Conservation (phyloP, 2,329 filamentous ascomycete species). For the Pestalotiopsis sp. region DNA sequence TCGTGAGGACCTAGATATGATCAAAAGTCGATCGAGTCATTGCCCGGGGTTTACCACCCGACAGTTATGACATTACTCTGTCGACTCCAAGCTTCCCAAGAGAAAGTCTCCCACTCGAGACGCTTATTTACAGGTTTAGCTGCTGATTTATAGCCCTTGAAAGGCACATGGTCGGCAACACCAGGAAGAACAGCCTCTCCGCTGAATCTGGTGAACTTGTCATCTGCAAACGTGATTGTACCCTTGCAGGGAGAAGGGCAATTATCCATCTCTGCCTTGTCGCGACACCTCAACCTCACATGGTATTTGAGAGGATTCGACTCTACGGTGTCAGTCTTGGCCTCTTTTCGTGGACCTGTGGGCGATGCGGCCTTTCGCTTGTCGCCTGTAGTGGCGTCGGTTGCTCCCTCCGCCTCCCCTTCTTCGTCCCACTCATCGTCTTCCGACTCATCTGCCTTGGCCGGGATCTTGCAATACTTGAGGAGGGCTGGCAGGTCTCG, state of each 20-base stretch:
- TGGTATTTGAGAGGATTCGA: neutral
- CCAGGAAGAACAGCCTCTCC: conserved; percentile 4
- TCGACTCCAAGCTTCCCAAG: neutral
- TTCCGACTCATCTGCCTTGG: neutral
- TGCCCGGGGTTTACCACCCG: neutral
- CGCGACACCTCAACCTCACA: conserved; percentile 25
- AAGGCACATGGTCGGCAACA: neutral
- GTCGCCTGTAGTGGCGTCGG: neutral
- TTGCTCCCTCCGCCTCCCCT: neutral
- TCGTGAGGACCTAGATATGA: too few relatives aligned
- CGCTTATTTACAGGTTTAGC: neutral
- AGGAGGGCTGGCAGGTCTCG: conserved; percentile 4
- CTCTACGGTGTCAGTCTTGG: conserved; percentile 12
- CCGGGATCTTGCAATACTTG: neutral
- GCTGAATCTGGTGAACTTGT: conserved; percentile 26
- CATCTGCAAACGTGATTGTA: conserved; percentile 26
- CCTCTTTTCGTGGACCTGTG: conserved; percentile 16
- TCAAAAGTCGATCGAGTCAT: too few relatives aligned
- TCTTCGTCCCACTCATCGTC: neutral
- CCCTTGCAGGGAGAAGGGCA: conserved; percentile 22
- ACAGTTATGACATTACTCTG: neutral
- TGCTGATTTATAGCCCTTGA: neutral
- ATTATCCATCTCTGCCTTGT: conserved; percentile 25
- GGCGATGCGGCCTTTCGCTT: conserved; percentile 22
- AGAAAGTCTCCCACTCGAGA: neutral